Conservation (phyloP, 257 asterid genomes). For the Echites panduratus region DNA sequence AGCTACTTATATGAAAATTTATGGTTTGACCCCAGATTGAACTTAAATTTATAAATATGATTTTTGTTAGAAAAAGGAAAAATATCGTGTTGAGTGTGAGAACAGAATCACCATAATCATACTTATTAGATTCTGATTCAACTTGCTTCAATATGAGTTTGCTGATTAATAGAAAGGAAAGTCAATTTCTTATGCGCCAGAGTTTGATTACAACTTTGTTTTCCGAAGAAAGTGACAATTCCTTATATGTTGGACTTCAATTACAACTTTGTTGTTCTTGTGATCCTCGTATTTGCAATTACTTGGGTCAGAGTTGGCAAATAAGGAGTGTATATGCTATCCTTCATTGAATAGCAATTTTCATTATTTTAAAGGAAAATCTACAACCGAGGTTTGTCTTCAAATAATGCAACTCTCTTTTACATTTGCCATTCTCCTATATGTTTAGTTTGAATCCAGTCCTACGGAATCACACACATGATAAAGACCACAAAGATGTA, state of each 20-base stretch:
- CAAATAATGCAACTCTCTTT: neutral
- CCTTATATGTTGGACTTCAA: too few species aligned
- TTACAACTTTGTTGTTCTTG: too few species aligned
- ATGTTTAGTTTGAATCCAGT: neutral
- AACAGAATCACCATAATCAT: neutral
- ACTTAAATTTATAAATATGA: neutral
- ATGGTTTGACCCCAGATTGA: neutral
- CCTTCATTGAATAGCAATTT: neutral
- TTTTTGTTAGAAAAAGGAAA: neutral
- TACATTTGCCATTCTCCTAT: neutral
- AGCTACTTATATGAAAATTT: too few species aligned
- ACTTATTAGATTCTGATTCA: neutral
- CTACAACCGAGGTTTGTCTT: neutral
- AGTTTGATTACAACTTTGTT: neutral
- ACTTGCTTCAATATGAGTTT: neutral
- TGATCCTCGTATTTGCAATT: too few species aligned
- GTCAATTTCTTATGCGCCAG: neutral
- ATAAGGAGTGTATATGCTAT: neutral
- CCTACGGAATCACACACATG: neutral
- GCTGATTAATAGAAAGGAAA: neutral
- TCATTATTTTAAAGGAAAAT: neutral
- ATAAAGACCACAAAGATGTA: neutral
- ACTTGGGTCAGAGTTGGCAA: too few species aligned
- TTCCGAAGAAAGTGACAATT: neutral
- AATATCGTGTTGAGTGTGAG: neutral